Base-by-base conservation (phyloP, 2,329 filamentous ascomycete genomes). In the Trichothecium sympodiale region DNA sequence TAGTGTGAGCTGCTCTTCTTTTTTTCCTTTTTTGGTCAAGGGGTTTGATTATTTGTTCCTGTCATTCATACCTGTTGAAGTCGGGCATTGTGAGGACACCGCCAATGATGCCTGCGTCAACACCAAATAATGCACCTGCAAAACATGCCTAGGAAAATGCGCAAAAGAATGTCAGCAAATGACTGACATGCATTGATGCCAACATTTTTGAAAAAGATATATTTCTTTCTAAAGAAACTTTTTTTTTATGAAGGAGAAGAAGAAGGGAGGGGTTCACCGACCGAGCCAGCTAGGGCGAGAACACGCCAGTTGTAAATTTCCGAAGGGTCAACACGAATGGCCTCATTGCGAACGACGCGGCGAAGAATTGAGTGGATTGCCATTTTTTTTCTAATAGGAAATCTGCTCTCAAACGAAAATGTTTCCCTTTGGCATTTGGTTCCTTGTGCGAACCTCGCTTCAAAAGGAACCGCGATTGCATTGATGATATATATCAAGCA, bases 221-320 rank as follows among this genome's bases (percentile, higher is more conserved):
- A n/a, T n/a, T n/a, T n/a, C n/a, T n/a, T n/a, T n/a, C n/a, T n/a
- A n/a, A n/a, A n/a, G n/a, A n/a, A n/a, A n/a, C n/a, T n/a, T n/a
- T n/a, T n/a, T n/a, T n/a, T n/a, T n/a, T n/a, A n/a, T n/a, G n/a
- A n/a, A 28, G n/a, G 10, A 30, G 10, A 16, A 8, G 15, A n/a
- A 13, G 29, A n/a, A 23, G 23, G 17, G 4, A 17, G 12, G 16
- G n/a, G 14, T 14, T 9, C 3, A 43, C 58, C 47, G 46, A 65
- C 63, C 31, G 76, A 79, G 42, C 67, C 74, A 16, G 78, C 76
- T 38, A 82, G 59, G 34, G 72, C 60, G 41, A 77, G 80, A 4
- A 80, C 75, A 35, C 77, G 69, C 77, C 78, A 83, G 47, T 76
- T 76, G 53, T 83, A 83, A 40, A 83, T 75, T 53, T 82, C 73